phyloP scores from a whole-genome alignment of 2,329 filamentous ascomycete genomes.

The Colletotrichum eremochloae region DNA sequence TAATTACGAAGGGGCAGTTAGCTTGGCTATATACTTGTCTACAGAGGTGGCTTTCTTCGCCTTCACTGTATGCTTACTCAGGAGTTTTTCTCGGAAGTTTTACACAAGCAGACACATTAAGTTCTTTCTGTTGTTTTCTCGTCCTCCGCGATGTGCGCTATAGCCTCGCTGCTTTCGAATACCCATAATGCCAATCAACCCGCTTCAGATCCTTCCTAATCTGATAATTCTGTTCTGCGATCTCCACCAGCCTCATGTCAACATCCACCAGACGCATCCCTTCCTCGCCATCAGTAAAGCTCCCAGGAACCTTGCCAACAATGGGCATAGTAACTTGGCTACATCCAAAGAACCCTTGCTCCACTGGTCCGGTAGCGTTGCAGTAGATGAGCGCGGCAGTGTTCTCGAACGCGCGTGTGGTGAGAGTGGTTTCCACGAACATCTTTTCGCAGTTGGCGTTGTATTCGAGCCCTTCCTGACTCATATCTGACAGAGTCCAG shows the following conservation, averaged over 20 bases:
- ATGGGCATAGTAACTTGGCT: slow-evolving; percentile 69
- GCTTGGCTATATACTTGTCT: not conserved
- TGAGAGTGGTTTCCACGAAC: slow-evolving; percentile 65
- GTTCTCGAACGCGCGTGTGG: slow-evolving; percentile 68
- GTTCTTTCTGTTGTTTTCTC: no score
- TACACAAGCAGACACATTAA: not conserved
- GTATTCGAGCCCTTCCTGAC: slow-evolving; percentile 54
- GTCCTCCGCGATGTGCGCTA: not conserved
- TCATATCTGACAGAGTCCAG: slow-evolving; percentile 48
- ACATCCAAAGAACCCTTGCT: slow-evolving; percentile 62
- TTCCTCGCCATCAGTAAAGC: slow-evolving; percentile 62
- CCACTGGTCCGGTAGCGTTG: slow-evolving; percentile 66
- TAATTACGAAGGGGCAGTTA: not conserved
- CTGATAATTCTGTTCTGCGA: slow-evolving; percentile 70
- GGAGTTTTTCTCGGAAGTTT: no score
- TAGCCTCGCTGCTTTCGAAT: slow-evolving; percentile 19
- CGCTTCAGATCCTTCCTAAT: slow-evolving; percentile 51
- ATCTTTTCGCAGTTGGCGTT: slow-evolving; percentile 66
- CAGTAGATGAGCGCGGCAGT: slow-evolving; percentile 69
- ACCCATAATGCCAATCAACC: slow-evolving; percentile 61
- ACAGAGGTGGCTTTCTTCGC: not conserved
- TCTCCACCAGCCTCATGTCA: slow-evolving; percentile 65
- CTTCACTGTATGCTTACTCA: not conserved
- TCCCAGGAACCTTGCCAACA: slow-evolving; percentile 62
- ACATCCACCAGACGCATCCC: slow-evolving; percentile 63